Conservation (phyloP, 1,284 basidiomycete species). For the Pseudozyma pruni region DNA sequence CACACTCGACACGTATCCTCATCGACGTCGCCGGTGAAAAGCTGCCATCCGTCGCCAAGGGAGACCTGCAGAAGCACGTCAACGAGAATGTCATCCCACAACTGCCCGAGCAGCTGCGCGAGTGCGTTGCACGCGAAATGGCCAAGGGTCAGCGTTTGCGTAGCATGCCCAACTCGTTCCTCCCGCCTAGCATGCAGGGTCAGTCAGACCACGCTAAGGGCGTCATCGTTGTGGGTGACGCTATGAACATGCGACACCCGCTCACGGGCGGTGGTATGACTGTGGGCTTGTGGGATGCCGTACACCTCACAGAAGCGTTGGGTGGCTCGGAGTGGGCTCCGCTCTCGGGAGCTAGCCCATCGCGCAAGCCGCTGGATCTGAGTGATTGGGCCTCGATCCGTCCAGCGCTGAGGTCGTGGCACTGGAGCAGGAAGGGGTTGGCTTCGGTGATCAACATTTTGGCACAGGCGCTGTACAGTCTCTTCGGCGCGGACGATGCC, state of each 20-base stretch:
- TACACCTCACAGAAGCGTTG: conserved; percentile 61
- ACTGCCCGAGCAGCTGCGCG: conserved; percentile 59
- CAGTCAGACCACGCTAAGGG: conserved; percentile 73
- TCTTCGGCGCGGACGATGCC: conserved; percentile 72
- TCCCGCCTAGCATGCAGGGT: conserved; percentile 86
- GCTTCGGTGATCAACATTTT: conserved; percentile 66
- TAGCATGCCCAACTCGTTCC: conserved; percentile 95
- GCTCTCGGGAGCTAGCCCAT: conserved; percentile 9
- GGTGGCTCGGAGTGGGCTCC: conserved; percentile 59
- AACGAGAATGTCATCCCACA: conserved; percentile 57
- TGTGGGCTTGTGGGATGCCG: conserved; percentile 66
- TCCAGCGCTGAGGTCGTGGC: conserved; percentile 60
- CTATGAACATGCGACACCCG: conserved; percentile 99
- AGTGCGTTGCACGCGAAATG: conserved; percentile 53
- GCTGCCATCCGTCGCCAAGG: conserved; percentile 78
- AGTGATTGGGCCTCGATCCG: conserved; percentile 50
- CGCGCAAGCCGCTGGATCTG: conserved; percentile 44
- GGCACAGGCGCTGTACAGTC: conserved; percentile 65
- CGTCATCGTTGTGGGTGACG: conserved; percentile 88
- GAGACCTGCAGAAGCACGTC: conserved; percentile 69
- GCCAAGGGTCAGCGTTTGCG: conserved; percentile 69
- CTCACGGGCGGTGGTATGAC: conserved; percentile 80
- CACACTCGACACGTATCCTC: conserved; percentile 84
- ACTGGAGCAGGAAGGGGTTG: conserved; percentile 64
- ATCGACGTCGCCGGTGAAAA: conserved; percentile 85